Percentiles rank a stretch among this genome's conserved stretches.
phyloP scores from a whole-genome alignment of 2,329 filamentous ascomycete genomes.

The Alternaria consortialis region DNA sequence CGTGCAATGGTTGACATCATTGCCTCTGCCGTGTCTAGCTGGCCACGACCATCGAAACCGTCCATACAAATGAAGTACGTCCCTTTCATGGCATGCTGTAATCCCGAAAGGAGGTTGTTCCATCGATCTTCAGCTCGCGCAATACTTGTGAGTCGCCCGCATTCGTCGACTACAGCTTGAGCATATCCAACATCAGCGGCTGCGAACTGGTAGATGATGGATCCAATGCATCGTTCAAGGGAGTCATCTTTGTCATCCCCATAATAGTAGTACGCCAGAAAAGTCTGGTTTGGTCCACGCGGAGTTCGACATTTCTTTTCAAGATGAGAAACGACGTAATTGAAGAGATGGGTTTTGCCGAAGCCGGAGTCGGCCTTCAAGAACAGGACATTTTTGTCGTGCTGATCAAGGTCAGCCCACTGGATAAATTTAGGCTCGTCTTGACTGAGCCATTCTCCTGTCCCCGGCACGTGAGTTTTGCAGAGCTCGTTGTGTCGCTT shows the following conservation, averaged over 20 bases:
- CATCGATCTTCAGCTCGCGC: conserved; percentile 18
- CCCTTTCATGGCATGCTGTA: conserved; percentile 19
- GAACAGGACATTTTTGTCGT: background rate
- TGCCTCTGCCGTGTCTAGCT: background rate
- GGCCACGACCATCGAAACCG: conserved; percentile 10
- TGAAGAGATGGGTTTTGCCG: conserved; percentile 1
- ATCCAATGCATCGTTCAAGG: conserved; percentile 22
- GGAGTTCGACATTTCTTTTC: conserved; percentile 1
- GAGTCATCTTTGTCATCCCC: conserved; percentile 22
- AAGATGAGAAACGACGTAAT: background rate
- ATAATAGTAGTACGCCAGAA: conserved; percentile 27
- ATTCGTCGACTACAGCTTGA: conserved; percentile 4
- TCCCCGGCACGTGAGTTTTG: conserved; percentile 3
- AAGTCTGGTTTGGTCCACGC: background rate
- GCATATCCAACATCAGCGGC: conserved; percentile 17
- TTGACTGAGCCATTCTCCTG: conserved; percentile 9
- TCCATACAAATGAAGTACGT: conserved; percentile 26
- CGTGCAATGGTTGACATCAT: background rate
- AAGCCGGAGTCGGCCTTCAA: background rate
- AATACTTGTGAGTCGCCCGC: background rate
- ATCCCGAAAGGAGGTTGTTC: conserved; percentile 6
- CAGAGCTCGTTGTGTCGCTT: conserved; percentile 13
- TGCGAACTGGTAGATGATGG: conserved; percentile 26
- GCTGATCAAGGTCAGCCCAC: background rate
- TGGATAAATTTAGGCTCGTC: background rate